Conservation (phyloP, 2,329 filamentous ascomycete species). For the Rutstroemia sydowiana region DNA sequence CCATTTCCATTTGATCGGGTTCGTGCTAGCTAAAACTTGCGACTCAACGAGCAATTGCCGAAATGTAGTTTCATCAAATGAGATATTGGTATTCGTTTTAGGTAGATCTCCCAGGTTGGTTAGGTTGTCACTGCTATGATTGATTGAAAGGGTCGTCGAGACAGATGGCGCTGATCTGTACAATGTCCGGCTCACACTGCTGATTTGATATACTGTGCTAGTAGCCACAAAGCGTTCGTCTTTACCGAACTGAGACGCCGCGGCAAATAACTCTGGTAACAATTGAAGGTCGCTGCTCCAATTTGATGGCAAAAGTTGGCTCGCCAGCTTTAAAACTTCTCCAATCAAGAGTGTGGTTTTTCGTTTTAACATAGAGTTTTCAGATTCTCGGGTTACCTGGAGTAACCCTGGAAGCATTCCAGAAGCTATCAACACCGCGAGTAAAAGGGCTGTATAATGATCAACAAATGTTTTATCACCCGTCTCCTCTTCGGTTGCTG, state of each 20-base stretch:
- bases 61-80: slow-evolving; percentile 55
- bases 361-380: slow-evolving; percentile 65
- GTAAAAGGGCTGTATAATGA: slow-evolving; percentile 83
- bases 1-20: slow-evolving; percentile 97
- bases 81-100: slow-evolving; percentile 41
- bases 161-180: slow-evolving; percentile 63
- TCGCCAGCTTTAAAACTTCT: slow-evolving; percentile 83
- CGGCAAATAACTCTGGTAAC: slow-evolving; percentile 75
- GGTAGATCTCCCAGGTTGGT: slow-evolving; percentile 48
- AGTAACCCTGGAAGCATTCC: slow-evolving; percentile 60
- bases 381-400: slow-evolving; percentile 59
- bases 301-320: slow-evolving; percentile 70
- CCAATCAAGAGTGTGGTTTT: slow-evolving; percentile 88
- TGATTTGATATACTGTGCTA: slow-evolving; percentile 93
- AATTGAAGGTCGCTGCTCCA: slow-evolving; percentile 84
- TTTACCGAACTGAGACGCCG: slow-evolving; percentile 63
- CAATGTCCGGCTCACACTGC: slow-evolving; percentile 89
- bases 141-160: slow-evolving; percentile 19
- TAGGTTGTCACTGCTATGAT: slow-evolving; percentile 37
- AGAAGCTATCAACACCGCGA: slow-evolving; percentile 78
- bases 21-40: slow-evolving; percentile 79
- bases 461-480: slow-evolving; percentile 80
- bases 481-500: slow-evolving; percentile 52
- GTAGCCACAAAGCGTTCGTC: slow-evolving; percentile 74
- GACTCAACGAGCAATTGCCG: slow-evolving; percentile 66